phyloP scores from a whole-genome alignment of 1,139 yeast genomes.

The Blastobotrys ciferrii region DNA sequence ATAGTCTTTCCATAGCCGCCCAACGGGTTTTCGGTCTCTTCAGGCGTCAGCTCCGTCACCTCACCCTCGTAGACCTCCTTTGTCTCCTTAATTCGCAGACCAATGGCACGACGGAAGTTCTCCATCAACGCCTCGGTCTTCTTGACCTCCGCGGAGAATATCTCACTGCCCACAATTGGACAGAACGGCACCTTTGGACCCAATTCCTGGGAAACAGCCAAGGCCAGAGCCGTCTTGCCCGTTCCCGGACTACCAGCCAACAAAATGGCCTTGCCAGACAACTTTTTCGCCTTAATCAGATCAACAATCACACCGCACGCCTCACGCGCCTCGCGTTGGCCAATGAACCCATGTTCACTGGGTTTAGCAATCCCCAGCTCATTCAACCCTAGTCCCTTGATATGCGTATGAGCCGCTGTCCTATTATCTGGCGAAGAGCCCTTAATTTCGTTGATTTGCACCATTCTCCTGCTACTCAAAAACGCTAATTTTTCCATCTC shows the following conservation, averaged over 20 bases:
- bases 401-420: constrained; percentile 97
- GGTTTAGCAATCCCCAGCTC: constrained; percentile 83
- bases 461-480: constrained; percentile 47
- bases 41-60: constrained; percentile 93
- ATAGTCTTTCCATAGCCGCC: constrained; percentile 98
- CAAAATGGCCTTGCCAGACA: constrained; percentile 94
- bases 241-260: constrained; percentile 98
- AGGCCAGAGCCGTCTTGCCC: constrained; percentile 94
- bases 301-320: constrained; percentile 97
- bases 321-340: constrained; percentile 92
- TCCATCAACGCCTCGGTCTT: constrained; percentile 98
- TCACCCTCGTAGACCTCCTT: constrained; percentile 99
- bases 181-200: constrained; percentile 99
- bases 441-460: constrained; percentile 79
- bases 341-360: constrained; percentile 93
- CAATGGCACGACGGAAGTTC: constrained; percentile 94
- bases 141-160: constrained; percentile 95
- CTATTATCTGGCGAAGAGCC: constrained; percentile 65
- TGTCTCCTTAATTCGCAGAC: constrained; percentile 91
- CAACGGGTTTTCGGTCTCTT: constrained; percentile 93
- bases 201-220: constrained; percentile 93
- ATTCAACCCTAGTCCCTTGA: constrained; percentile 90
- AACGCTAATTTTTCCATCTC: neutral
- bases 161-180: constrained; percentile 94
- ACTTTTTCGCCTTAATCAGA: constrained; percentile 84